Percentiles rank a stretch among this genome's conserved stretches.
Evolutionary conservation across 2,329 filamentous ascomycete genomes (phyloP).

Genomic region (Sphaerulina musiva): DNA sequence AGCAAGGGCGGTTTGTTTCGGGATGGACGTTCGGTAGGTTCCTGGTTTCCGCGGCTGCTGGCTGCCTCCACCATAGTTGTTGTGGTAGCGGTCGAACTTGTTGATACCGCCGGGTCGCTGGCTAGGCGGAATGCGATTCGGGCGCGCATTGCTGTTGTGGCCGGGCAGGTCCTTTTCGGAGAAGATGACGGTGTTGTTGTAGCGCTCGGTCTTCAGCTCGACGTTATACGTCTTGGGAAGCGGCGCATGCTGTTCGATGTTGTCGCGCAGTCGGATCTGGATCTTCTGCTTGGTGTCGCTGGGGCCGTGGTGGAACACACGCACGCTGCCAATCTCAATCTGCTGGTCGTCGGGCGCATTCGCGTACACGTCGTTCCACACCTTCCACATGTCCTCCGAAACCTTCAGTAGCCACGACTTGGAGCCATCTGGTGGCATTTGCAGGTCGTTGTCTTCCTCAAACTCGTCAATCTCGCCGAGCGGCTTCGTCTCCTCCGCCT

Average conservation of each 20-base stretch:
- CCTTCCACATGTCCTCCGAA: slow-evolving; percentile 72
- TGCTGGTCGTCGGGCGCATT: slow-evolving; percentile 49
- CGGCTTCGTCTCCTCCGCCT: slow-evolving; percentile 19
- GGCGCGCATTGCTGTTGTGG: slow-evolving; percentile 16
- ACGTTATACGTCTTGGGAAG: slow-evolving; percentile 88
- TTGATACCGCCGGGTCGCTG: slow-evolving; percentile 22
- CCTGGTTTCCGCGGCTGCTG: slow-evolving; percentile 21
- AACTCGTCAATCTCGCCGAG: slow-evolving; percentile 30
- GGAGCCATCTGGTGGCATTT: slow-evolving; percentile 21
- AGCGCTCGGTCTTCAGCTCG: slow-evolving; percentile 58
- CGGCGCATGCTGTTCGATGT: slow-evolving; percentile 60
- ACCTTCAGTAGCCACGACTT: slow-evolving; percentile 64
- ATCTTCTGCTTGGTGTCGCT: slow-evolving; percentile 45
- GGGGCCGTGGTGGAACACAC: slow-evolving; percentile 35
- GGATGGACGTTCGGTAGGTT: slow-evolving; percentile 29
- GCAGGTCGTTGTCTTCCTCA: slow-evolving; percentile 31
- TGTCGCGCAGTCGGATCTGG: slow-evolving; percentile 58
- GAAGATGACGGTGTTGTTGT: slow-evolving; percentile 85
- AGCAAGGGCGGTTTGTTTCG: slow-evolving; percentile 71
- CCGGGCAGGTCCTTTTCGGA: slow-evolving; percentile 87
- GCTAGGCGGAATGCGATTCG: slow-evolving; percentile 7
- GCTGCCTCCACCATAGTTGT: not conserved
- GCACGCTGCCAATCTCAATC: slow-evolving; percentile 67
- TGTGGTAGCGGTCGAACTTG: slow-evolving; percentile 21
- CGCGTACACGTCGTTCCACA: slow-evolving; percentile 69